A percentile compares a stretch with the other conserved stretches of the same genome.
phyloP scores from a whole-genome alignment of 306 rosid genomes.

The Sesbania bispinosa region DNA sequence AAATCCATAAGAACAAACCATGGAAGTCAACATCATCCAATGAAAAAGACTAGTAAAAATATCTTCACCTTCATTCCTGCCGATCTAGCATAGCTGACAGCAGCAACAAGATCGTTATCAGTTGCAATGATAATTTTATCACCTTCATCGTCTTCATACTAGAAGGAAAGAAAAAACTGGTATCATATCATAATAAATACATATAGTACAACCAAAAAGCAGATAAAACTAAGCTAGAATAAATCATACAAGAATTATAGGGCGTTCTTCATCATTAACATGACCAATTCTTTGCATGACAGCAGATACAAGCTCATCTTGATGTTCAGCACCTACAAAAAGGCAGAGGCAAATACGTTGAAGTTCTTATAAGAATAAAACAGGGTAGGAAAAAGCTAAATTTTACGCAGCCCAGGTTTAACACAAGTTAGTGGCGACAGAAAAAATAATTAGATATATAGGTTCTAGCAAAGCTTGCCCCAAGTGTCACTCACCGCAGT shows the following conservation, averaged over 20 bases:
- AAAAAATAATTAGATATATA: not conserved
- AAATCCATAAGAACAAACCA: not conserved
- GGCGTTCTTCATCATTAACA: slow-evolving; percentile 47
- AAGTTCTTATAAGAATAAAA: not conserved
- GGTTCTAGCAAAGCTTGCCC: slow-evolving; percentile 5
- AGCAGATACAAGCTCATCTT: slow-evolving; percentile 69
- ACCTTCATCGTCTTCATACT: slow-evolving; percentile 97
- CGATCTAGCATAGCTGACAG: slow-evolving; percentile 75
- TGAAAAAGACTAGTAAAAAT: slow-evolving; percentile 11
- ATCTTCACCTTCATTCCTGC: slow-evolving; percentile 67
- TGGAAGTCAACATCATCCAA: not conserved
- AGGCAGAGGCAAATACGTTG: not conserved
- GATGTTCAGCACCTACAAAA: slow-evolving; percentile 64
- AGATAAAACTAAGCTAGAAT: slow-evolving; percentile 18
- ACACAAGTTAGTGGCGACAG: not conserved
- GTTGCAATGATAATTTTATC: slow-evolving; percentile 73
- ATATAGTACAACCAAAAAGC: not conserved
- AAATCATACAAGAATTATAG: slow-evolving; percentile 56
- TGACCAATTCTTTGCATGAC: slow-evolving; percentile 60
- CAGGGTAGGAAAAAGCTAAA: not conserved
- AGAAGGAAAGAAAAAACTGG: not conserved
- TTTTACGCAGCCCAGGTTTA: not conserved
- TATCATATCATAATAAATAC: slow-evolving; percentile 8
- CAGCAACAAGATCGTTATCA: slow-evolving; percentile 67
- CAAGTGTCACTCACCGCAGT: slow-evolving; percentile 59